Evolutionary conservation across 768 basidiomycete species (phyloP).

Genomic region (Termitomyces eurrhizus): DNA sequence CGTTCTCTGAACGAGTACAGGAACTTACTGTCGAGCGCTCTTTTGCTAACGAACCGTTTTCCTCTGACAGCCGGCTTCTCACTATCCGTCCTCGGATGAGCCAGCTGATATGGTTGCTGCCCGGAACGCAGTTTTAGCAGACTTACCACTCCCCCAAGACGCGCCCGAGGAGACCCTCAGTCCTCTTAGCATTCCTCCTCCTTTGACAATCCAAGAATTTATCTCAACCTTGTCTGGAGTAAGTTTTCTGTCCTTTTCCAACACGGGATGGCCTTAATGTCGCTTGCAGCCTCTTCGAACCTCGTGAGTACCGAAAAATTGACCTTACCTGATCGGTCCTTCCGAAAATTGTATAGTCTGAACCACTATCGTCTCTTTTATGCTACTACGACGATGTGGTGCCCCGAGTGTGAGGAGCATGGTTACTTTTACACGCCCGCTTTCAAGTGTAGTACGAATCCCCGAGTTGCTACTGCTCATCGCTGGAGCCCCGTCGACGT

Average conservation of each 20-base stretch:
- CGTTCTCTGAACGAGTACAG: constrained; percentile 12
- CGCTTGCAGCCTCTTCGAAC: constrained; percentile 45
- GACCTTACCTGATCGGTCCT: neutral
- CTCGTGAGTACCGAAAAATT: constrained; percentile 37
- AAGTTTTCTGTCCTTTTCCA: constrained; percentile 11
- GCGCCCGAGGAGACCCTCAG: constrained; percentile 64
- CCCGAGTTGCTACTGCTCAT: constrained; percentile 71
- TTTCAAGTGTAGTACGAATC: constrained; percentile 79
- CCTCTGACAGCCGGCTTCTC: neutral
- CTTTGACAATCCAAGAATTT: constrained; percentile 68
- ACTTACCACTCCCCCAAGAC: constrained; percentile 59
- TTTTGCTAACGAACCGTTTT: neutral
- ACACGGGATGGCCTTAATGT: neutral
- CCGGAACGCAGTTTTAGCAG: constrained; percentile 52
- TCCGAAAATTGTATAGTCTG: constrained; percentile 37
- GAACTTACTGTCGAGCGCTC: neutral
- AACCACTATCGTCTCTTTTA: constrained; percentile 66
- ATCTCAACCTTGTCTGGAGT: constrained; percentile 56
- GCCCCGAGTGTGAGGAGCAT: constrained; percentile 78
- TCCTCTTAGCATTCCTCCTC: constrained; percentile 63
- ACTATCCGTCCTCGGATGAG: constrained; percentile 25
- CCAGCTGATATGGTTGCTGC: constrained; percentile 45
- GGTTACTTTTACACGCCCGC: constrained; percentile 71
- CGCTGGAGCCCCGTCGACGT: constrained; percentile 69
- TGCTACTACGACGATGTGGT: constrained; percentile 70